These are phyloP conservation scores for Sungouiella blattae DNA, from an alignment of 805 yeast species.

Conservation along the genomic window DNA sequence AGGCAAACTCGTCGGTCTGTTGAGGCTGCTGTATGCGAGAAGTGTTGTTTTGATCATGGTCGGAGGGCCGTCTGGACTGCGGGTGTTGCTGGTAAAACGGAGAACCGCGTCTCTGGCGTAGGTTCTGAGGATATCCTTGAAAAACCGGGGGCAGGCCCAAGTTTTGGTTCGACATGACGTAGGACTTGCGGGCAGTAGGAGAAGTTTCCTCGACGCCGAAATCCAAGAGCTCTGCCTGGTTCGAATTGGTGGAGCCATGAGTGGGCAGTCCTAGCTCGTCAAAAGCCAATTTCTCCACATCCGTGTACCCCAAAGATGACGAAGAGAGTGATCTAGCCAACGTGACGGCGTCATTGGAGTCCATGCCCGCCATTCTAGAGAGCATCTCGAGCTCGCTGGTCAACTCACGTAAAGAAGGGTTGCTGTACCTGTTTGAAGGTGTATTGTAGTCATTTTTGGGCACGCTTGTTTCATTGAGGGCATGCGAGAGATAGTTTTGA, in stretches of 20 bases:
- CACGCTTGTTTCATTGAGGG: not conserved
- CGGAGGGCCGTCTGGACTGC: too few relatives aligned
- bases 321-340: constrained; percentile 77
- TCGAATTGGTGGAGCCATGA: constrained; percentile 6
- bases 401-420: constrained; percentile 67
- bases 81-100: too few relatives aligned
- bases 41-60: too few relatives aligned
- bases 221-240: constrained; percentile 10
- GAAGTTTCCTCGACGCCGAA: constrained; percentile 14
- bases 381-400: constrained; percentile 73
- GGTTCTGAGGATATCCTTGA: not conserved
- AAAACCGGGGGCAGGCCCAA: too few relatives aligned
- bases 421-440: constrained; percentile 24
- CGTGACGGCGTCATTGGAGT: constrained; percentile 76
- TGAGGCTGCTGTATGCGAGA: not conserved
- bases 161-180: too few relatives aligned
- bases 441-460: not conserved
- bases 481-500: not conserved
- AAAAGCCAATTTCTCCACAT: constrained; percentile 44
- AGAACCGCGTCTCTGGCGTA: not conserved
- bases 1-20: constrained; percentile 21
- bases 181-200: not conserved
- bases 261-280: constrained; percentile 27
- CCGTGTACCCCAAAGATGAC: constrained; percentile 58
- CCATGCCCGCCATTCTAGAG: constrained; percentile 73